These are phyloP conservation scores for Botrytis hyacinthi DNA, from an alignment of 2,329 filamentous ascomycete genomes.

Conservation along the genomic window DNA sequence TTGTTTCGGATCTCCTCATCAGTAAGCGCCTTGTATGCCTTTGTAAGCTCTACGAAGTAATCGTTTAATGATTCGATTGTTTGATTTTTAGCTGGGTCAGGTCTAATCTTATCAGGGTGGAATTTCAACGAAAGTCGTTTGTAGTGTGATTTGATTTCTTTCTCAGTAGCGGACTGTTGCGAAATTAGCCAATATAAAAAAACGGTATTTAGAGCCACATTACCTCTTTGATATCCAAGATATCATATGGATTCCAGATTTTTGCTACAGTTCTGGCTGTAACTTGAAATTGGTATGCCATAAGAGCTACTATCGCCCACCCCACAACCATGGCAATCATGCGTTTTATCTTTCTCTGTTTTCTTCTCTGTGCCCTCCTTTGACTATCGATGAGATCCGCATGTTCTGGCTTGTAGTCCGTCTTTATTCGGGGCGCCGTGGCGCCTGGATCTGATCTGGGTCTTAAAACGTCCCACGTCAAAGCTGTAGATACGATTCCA, in stretches of 20 bases:
- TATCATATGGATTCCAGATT: slow-evolving; percentile 96
- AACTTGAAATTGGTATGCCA: slow-evolving; percentile 85
- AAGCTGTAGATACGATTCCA: slow-evolving; percentile 80
- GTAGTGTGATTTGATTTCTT: slow-evolving; percentile 89
- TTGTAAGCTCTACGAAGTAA: slow-evolving; percentile 90
- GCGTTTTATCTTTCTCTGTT: slow-evolving; percentile 85
- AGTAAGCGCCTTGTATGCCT: slow-evolving; percentile 96
- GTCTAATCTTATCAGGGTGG: slow-evolving; percentile 90
- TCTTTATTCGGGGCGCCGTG: slow-evolving; percentile 77
- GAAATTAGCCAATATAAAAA: slow-evolving; percentile 28
- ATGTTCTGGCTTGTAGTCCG: slow-evolving; percentile 78
- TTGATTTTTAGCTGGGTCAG: slow-evolving; percentile 83
- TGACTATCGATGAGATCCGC: slow-evolving; percentile 78
- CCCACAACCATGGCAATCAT: slow-evolving; percentile 72
- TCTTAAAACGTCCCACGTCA: slow-evolving; percentile 84
- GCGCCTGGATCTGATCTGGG: slow-evolving; percentile 74
- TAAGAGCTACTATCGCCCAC: slow-evolving; percentile 81
- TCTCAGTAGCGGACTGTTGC: slow-evolving; percentile 72
- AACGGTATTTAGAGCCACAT: not conserved
- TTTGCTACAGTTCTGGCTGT: slow-evolving; percentile 70
- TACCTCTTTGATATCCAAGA: slow-evolving; percentile 81
- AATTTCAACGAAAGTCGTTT: slow-evolving; percentile 79
- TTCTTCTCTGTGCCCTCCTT: slow-evolving; percentile 82
- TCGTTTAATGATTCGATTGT: slow-evolving; percentile 82
- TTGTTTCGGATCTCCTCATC: slow-evolving; percentile 98